Evolutionary conservation across 2,329 filamentous ascomycete genomes (phyloP).

Genomic region (Verticillium isaacii): DNA sequence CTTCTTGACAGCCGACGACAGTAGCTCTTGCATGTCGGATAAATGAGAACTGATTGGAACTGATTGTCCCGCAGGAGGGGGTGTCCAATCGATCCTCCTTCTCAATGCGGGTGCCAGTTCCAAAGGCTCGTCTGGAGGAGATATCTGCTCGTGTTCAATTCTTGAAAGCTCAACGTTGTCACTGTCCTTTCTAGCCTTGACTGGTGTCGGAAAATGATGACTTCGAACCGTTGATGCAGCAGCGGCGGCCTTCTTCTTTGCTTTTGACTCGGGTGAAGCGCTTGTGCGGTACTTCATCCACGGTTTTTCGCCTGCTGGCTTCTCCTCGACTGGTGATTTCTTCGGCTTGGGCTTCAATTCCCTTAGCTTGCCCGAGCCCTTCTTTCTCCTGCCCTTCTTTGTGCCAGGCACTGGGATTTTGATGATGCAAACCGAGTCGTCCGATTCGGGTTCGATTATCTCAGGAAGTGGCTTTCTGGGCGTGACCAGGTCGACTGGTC

Average conservation of each 20-base stretch:
- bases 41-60: slow-evolving; percentile 23
- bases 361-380: neutral
- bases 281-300: slow-evolving; percentile 29
- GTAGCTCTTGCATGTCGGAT: slow-evolving; percentile 24
- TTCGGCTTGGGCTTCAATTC: slow-evolving; percentile 9
- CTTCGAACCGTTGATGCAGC: slow-evolving; percentile 16
- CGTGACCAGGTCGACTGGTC: slow-evolving; percentile 10
- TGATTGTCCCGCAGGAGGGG: slow-evolving; percentile 40
- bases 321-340: neutral
- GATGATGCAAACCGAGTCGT: slow-evolving; percentile 7
- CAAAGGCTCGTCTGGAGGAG: slow-evolving; percentile 23
- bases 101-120: slow-evolving; percentile 44
- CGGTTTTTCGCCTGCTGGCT: slow-evolving; percentile 16
- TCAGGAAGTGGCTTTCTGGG: slow-evolving; percentile 1
- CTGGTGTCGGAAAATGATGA: neutral
- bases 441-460: slow-evolving; percentile 2
- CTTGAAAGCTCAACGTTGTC: slow-evolving; percentile 2
- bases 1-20: slow-evolving; percentile 17
- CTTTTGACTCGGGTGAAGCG: slow-evolving; percentile 1
- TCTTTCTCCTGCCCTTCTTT: neutral
- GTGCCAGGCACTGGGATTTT: neutral
- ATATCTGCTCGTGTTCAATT: neutral
- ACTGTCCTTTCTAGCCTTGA: slow-evolving; percentile 16
- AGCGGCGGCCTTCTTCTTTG: slow-evolving; percentile 10
- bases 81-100: slow-evolving; percentile 64